Percentiles rank a stretch among this genome's conserved stretches.
Conservation (phyloP, 768 basidiomycete species). For the Pisolithus marmoratus region DNA sequence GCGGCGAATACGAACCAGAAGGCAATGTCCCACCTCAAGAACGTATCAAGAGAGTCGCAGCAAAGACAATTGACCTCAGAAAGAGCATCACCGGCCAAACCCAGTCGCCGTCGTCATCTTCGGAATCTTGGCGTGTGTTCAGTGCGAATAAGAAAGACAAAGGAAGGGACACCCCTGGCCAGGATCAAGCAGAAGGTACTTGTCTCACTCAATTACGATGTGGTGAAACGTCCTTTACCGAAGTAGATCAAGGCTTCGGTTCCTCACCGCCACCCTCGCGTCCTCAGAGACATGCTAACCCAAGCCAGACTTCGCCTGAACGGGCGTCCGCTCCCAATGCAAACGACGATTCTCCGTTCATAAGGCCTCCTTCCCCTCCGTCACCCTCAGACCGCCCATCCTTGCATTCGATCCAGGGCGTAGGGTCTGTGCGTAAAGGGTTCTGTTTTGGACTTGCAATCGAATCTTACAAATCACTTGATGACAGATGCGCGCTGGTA, state of each 20-base stretch:
- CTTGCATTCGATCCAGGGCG: slow-evolving; percentile 53
- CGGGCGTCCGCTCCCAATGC: slow-evolving; percentile 8
- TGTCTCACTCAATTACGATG: slow-evolving; percentile 19
- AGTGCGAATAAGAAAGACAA: slow-evolving; percentile 50
- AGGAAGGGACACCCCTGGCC: slow-evolving; percentile 32
- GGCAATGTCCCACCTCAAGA: slow-evolving; percentile 31
- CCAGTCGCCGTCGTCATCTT: slow-evolving; percentile 24
- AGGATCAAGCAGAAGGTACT: slow-evolving; percentile 26
- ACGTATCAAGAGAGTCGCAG: slow-evolving; percentile 50
- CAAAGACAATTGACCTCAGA: slow-evolving; percentile 60
- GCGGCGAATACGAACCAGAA: slow-evolving; percentile 22
- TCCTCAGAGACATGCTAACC: slow-evolving; percentile 4
- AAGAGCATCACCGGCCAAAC: slow-evolving; percentile 46
- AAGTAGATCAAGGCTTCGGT: slow-evolving; percentile 12
- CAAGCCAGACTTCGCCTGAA: slow-evolving; percentile 1
- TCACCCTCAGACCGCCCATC: slow-evolving; percentile 39
- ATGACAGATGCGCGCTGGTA: slow-evolving; percentile 76
- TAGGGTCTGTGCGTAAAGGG: slow-evolving; percentile 56
- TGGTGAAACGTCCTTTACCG: slow-evolving; percentile 1
- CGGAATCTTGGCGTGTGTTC: slow-evolving; percentile 47
- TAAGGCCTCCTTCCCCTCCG: slow-evolving; percentile 67
- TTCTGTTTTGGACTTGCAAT: background rate
- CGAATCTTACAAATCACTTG: slow-evolving; percentile 3
- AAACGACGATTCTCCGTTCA: slow-evolving; percentile 59
- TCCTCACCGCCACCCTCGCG: slow-evolving; percentile 24